Evolutionary conservation across 768 basidiomycete genomes (phyloP).

Genomic region (Pleurotus salmoneostramineus): DNA sequence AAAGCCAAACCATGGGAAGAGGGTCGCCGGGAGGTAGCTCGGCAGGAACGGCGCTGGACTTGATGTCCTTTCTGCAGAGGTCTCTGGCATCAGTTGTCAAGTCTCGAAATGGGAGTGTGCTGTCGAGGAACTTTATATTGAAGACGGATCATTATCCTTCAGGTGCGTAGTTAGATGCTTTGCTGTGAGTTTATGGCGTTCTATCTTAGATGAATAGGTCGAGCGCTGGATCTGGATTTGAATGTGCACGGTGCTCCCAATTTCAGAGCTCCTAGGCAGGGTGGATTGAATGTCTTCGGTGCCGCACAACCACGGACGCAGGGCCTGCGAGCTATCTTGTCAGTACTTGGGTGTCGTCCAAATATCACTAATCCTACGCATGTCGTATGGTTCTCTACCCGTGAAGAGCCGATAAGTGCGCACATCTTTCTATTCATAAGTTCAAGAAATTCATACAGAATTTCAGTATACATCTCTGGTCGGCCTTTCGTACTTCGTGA

Average conservation of each 20-base stretch:
- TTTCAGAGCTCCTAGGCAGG: constrained; percentile 79
- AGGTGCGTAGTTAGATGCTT: constrained; percentile 31
- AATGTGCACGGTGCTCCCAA: constrained; percentile 95
- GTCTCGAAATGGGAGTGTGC: constrained; percentile 76
- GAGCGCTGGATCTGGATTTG: constrained; percentile 87
- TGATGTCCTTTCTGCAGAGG: constrained; percentile 58
- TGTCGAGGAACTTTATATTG: constrained; percentile 86
- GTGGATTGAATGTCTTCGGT: constrained; percentile 87
- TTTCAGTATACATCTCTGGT: constrained; percentile 78
- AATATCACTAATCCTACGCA: constrained; percentile 59
- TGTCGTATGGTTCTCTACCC: constrained; percentile 94
- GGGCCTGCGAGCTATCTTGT: constrained; percentile 86
- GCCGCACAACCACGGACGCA: constrained; percentile 93
- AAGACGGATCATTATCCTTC: constrained; percentile 92
- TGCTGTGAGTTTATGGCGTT: constrained; percentile 1
- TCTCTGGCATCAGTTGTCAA: constrained; percentile 77
- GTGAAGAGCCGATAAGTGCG: constrained; percentile 92
- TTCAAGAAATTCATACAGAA: neutral
- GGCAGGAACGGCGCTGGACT: constrained; percentile 41
- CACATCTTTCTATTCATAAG: constrained; percentile 11
- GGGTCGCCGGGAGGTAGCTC: constrained; percentile 9
- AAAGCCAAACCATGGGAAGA: constrained; percentile 7
- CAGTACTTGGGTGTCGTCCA: constrained; percentile 74
- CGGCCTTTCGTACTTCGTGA: constrained; percentile 92
- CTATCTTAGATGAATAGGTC: constrained; percentile 40